Evolutionary conservation across 768 basidiomycete species (phyloP).

Genomic region (Phaffia australis): DNA sequence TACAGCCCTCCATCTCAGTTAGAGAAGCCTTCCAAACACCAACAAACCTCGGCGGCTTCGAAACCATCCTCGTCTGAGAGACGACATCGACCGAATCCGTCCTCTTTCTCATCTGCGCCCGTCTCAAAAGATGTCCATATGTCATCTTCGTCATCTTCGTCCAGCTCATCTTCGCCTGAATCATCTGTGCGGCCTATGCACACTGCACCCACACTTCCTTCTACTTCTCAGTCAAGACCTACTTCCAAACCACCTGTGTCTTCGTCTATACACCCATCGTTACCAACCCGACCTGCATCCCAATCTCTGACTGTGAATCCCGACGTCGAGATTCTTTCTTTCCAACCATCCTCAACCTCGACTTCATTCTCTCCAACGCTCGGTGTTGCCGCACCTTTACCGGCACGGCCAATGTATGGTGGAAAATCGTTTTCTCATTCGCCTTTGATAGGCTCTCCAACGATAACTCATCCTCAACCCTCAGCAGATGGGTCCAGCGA

Average conservation of each 20-base stretch:
- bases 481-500: neutral
- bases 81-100: no score
- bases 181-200: neutral
- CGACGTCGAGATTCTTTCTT: neutral
- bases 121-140: no score
- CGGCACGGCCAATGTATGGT: neutral
- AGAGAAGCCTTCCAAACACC: neutral
- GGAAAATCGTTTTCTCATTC: neutral
- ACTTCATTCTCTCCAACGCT: neutral
- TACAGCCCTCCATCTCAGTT: neutral
- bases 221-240: neutral
- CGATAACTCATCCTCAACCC: no score
- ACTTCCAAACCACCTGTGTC: no score
- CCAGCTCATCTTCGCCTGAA: neutral
- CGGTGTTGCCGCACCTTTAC: neutral
- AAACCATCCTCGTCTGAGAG: neutral
- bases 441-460: neutral
- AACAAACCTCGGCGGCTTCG: neutral
- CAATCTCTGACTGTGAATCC: no score
- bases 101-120: no score
- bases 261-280: no score
- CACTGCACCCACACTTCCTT: neutral
- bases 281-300: no score
- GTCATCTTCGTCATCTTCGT: no score
- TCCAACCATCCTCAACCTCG: neutral